Base-by-base conservation (phyloP, 306 rosid species). In the Inga leiocalycina region DNA sequence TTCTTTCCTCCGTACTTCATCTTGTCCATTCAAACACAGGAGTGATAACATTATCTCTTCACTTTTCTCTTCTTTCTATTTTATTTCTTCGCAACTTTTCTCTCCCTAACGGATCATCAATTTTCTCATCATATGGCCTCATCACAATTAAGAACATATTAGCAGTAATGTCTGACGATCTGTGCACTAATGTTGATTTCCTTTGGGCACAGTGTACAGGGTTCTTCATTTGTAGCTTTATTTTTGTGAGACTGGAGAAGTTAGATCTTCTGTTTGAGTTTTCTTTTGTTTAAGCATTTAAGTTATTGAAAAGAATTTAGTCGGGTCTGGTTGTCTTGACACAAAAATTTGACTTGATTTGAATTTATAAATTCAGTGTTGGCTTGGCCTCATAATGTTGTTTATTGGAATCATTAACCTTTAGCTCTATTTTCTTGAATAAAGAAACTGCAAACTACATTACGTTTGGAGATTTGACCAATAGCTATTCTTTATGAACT, bases 41-140 rank as follows among this genome's bases (percentile, higher is more conserved):
- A 49, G 19, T 46, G 52, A 46, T 14, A 49, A 48, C 54, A 48
- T 48, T 48, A 14, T 48, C 19, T 3, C 16, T 45, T 15, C 52
- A 48, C 52, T 48, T 48, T 12, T 48, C 52, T 48, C 17, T 48
- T 13, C 52, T 48, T 13, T 48, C 16, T 4, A 48, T 48, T 48
- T 48, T 48, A 15, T 48, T 48, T 48, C 52, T 48, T 48, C 8
- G 5, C 52, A 48, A 48, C 17, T 48, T 48, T 48, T 48, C 52
- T 4, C 16, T 13, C 17, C 17, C 10, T 45, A 56, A 56, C 4
- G 4, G 62, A 20, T 56, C 27, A 4, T 48, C 41, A 59, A 9
- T 22, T n/a, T 32, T 78, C 74, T 80, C 41, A 46, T 49, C 72
- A 77, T 54, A 54, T 49, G 71, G 22, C 67, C 37, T 56, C 7